Percentiles rank a stretch among this genome's conserved stretches.
phyloP scores from a whole-genome alignment of 1,139 yeast genomes.

The Geotrichum restrictum region DNA sequence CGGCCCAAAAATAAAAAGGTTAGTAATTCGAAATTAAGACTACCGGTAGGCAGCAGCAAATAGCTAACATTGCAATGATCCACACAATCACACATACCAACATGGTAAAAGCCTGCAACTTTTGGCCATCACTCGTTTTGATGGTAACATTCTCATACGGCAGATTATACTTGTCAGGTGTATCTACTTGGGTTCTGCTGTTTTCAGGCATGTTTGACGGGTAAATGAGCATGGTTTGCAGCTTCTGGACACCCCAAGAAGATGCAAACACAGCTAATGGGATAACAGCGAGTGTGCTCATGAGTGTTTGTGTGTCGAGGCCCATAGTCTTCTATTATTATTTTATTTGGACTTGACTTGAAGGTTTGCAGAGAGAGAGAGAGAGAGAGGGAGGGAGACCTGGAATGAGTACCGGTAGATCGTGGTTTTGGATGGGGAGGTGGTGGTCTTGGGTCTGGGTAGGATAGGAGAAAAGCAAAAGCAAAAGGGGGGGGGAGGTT shows the following conservation, averaged over 20 bases:
- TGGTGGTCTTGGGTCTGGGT: too few relatives aligned
- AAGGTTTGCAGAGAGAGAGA: too few relatives aligned
- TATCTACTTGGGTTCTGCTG: conserved; percentile 61
- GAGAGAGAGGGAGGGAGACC: neutral
- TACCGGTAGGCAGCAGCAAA: too few relatives aligned
- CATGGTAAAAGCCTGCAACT: conserved; percentile 48
- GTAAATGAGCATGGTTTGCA: conserved; percentile 69
- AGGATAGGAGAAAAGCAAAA: too few relatives aligned
- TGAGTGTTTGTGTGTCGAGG: conserved; percentile 9
- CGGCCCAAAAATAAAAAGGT: too few relatives aligned
- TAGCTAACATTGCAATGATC: too few relatives aligned
- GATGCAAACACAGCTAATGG: conserved; percentile 31
- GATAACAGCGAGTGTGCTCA: conserved; percentile 31
- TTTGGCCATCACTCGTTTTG: conserved; percentile 63
- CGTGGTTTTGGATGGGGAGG: too few relatives aligned
- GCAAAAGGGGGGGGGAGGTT: too few relatives aligned
- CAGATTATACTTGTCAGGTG: conserved; percentile 70
- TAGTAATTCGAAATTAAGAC: too few relatives aligned
- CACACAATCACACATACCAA: conserved; percentile 23
- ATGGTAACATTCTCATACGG: conserved; percentile 62
- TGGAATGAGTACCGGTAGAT: too few relatives aligned
- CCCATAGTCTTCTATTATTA: neutral
- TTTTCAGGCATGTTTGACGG: conserved; percentile 82
- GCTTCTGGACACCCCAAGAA: conserved; percentile 53
- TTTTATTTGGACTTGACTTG: too few relatives aligned